phyloP scores from a whole-genome alignment of 805 yeast genomes.

The Lipomyces kockii region DNA sequence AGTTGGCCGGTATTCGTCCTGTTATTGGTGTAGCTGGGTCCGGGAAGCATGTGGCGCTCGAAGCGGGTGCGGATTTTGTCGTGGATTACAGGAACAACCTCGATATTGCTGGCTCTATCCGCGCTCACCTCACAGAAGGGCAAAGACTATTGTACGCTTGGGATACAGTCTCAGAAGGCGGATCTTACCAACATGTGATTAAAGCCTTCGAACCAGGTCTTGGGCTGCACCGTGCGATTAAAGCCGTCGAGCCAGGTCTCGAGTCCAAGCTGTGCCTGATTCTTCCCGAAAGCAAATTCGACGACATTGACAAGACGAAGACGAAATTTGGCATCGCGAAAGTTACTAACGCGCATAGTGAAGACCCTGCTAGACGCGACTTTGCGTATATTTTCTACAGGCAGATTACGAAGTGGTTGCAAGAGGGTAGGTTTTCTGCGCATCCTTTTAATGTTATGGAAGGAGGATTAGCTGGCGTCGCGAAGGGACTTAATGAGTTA shows the following conservation, averaged over 20 bases:
- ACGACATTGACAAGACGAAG: slow-evolving; percentile 14
- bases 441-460: slow-evolving; percentile 22
- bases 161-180: slow-evolving; percentile 24
- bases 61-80: slow-evolving; percentile 25
- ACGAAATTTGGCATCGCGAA: background rate
- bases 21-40: slow-evolving; percentile 34
- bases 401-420: slow-evolving; percentile 31
- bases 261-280: slow-evolving; percentile 17
- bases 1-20: slow-evolving; percentile 32
- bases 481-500: slow-evolving; percentile 12
- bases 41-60: slow-evolving; percentile 18
- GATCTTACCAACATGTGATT: slow-evolving; percentile 13
- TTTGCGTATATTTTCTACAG: slow-evolving; percentile 26
- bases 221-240: background rate
- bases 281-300: slow-evolving; percentile 13
- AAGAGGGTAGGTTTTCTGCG: slow-evolving; percentile 22
- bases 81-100: slow-evolving; percentile 27
- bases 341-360: slow-evolving; percentile 25
- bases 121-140: slow-evolving; percentile 20
- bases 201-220: slow-evolving; percentile 23
- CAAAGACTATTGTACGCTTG: slow-evolving; percentile 24
- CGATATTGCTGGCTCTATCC: slow-evolving; percentile 19
- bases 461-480: slow-evolving; percentile 30
- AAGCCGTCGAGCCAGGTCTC: slow-evolving; percentile 19
- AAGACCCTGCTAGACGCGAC: slow-evolving; percentile 22